Evolutionary conservation across 129 eudicot species (phyloP).

Genomic region (Lonicera japonica): DNA sequence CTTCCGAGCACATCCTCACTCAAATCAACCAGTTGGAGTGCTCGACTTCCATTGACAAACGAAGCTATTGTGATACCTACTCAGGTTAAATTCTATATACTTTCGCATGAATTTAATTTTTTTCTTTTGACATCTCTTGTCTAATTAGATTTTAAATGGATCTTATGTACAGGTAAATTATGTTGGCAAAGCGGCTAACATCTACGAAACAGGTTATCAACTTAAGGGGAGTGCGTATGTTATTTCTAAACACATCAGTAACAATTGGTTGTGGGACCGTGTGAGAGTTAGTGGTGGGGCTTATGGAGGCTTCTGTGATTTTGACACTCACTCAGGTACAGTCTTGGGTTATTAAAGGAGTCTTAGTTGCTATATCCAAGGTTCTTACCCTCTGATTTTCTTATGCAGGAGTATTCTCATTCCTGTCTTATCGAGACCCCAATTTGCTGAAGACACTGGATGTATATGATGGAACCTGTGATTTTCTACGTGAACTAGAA

Average conservation of each 20-base stretch:
- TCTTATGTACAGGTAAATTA: constrained; percentile 68
- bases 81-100: constrained; percentile 45
- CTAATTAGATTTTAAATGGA: not conserved
- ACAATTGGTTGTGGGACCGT: constrained; percentile 99
- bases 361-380: not conserved
- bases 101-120: not conserved
- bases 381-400: constrained; percentile 5
- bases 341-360: not conserved
- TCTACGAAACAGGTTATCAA: constrained; percentile 81
- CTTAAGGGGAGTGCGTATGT: constrained; percentile 95
- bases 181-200: constrained; percentile 97
- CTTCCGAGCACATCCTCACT: constrained; percentile 58
- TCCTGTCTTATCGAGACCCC: constrained; percentile 91
- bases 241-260: constrained; percentile 73
- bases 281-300: constrained; percentile 99
- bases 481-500: constrained; percentile 69
- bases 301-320: constrained; percentile 96
- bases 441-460: constrained; percentile 92
- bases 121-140: not conserved
- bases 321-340: constrained; percentile 91
- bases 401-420: constrained; percentile 85
- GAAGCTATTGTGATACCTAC: constrained; percentile 98
- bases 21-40: constrained; percentile 56
- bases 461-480: constrained; percentile 80
- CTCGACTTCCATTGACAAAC: constrained; percentile 57